Conservation (phyloP, 1,284 basidiomycete species). For the Sparassis latifolia region DNA sequence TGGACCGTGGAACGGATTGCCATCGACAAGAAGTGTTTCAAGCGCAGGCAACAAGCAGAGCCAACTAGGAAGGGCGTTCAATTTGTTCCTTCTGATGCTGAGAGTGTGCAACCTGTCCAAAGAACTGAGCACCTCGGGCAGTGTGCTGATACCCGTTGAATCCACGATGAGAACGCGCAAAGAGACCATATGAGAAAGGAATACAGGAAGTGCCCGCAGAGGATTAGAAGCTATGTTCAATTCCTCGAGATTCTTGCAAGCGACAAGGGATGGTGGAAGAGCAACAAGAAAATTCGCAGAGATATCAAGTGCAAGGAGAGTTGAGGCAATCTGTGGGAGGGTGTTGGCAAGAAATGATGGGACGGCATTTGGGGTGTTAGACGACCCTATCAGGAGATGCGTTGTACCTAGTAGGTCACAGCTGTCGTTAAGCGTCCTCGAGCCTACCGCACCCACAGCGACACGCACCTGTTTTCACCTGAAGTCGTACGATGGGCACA, state of each 20-base stretch:
- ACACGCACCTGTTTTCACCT: constrained; percentile 60
- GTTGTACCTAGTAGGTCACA: constrained; percentile 61
- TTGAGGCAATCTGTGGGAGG: constrained; percentile 65
- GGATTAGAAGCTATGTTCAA: constrained; percentile 91
- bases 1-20: constrained; percentile 88
- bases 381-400: constrained; percentile 79
- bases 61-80: constrained; percentile 91
- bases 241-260: constrained; percentile 84
- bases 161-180: constrained; percentile 89
- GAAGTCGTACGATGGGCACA: constrained; percentile 51
- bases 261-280: constrained; percentile 72
- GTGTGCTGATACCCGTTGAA: constrained; percentile 69
- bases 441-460: constrained; percentile 1
- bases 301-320: constrained; percentile 85
- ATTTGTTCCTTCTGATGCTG: constrained; percentile 82
- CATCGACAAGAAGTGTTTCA: constrained; percentile 85
- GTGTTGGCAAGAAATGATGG: constrained; percentile 64
- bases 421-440: too few species aligned
- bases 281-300: constrained; percentile 80
- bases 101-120: constrained; percentile 80
- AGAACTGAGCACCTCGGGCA: constrained; percentile 65
- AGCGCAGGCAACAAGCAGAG: constrained; percentile 78
- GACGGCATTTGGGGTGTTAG: constrained; percentile 69
- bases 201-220: constrained; percentile 76
- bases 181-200: constrained; percentile 69